Conservation (phyloP, 768 basidiomycete species). For the Tremella fuciformis region DNA sequence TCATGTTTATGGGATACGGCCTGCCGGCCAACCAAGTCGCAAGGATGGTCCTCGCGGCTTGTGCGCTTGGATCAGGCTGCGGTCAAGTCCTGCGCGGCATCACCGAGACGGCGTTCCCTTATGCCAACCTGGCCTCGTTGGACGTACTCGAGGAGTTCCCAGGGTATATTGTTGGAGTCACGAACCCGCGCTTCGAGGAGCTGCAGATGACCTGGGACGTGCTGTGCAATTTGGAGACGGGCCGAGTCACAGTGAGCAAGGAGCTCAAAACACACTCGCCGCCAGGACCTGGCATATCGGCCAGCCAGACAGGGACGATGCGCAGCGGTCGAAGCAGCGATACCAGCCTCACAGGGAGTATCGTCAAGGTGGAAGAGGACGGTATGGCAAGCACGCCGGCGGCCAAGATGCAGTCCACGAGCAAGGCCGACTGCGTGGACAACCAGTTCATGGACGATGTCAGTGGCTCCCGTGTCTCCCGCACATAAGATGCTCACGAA, state of each 20-base stretch:
- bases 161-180: slow-evolving; percentile 94
- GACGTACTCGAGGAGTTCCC: slow-evolving; percentile 83
- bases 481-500: no score
- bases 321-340: slow-evolving; percentile 26
- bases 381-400: slow-evolving; percentile 21
- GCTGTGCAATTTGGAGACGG: slow-evolving; percentile 82
- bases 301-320: slow-evolving; percentile 13
- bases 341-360: slow-evolving; percentile 54
- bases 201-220: slow-evolving; percentile 81
- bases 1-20: slow-evolving; percentile 88
- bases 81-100: slow-evolving; percentile 77
- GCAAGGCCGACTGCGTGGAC: slow-evolving; percentile 65
- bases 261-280: slow-evolving; percentile 58
- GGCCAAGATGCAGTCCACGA: slow-evolving; percentile 29
- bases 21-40: slow-evolving; percentile 87
- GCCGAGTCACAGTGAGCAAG: slow-evolving; percentile 80
- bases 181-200: slow-evolving; percentile 92
- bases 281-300: not conserved
- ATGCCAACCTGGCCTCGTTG: slow-evolving; percentile 74
- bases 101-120: slow-evolving; percentile 88
- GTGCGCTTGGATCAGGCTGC: slow-evolving; percentile 86
- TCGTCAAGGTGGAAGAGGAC: slow-evolving; percentile 41
- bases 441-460: slow-evolving; percentile 93
- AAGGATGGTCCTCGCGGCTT: slow-evolving; percentile 86
- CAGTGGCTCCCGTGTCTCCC: slow-evolving; percentile 50